These are phyloP conservation scores for Grigorovia humatica DNA, from an alignment of 805 yeast species.

Conservation along the genomic window DNA sequence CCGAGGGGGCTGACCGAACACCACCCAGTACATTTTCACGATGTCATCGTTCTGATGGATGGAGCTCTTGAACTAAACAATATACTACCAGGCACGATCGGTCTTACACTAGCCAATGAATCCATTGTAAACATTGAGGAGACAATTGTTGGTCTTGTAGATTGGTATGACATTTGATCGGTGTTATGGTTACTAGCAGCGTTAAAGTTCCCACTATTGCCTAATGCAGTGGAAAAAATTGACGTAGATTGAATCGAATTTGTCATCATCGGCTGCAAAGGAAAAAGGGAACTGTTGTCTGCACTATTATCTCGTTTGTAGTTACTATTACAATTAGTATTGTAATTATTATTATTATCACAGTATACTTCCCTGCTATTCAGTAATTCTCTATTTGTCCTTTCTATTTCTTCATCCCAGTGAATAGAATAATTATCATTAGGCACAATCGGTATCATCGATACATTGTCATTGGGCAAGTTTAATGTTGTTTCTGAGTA, in stretches of 20 bases:
- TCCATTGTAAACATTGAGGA: constrained; percentile 31
- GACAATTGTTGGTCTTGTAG: constrained; percentile 28
- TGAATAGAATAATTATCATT: neutral
- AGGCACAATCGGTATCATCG: neutral
- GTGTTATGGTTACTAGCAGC: neutral
- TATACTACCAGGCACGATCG: constrained; percentile 67
- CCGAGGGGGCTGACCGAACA: neutral
- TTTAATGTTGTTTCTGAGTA: neutral
- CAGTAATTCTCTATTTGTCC: neutral
- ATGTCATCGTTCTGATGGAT: constrained; percentile 14
- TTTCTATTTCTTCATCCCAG: neutral
- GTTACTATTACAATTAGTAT: too few species aligned
- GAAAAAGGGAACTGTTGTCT: neutral
- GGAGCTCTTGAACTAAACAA: neutral
- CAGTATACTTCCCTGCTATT: neutral
- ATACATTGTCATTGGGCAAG: neutral
- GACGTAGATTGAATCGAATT: neutral
- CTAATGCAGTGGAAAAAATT: neutral
- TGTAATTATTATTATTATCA: neutral
- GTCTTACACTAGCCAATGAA: constrained; percentile 55
- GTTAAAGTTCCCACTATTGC: neutral
- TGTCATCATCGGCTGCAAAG: neutral
- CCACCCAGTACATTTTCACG: constrained; percentile 5
- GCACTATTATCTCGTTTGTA: neutral
- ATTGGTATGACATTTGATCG: constrained; percentile 11